Evolutionary conservation across 2,329 filamentous ascomycete genomes (phyloP).

Genomic region (Scleromitrula shiraiana): DNA sequence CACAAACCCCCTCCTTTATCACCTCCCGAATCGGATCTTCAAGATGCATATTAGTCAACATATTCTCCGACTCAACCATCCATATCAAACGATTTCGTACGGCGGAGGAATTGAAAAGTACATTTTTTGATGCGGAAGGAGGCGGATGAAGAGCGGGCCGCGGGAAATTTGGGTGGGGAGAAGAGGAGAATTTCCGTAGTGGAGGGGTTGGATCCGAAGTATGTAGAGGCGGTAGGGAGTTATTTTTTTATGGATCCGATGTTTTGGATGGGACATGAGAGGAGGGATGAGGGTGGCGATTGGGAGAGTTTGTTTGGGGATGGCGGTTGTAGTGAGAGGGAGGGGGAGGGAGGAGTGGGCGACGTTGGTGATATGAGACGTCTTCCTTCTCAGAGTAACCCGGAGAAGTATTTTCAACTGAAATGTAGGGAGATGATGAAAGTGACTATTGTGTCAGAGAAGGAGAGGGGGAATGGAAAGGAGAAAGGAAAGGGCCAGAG

Average conservation of each 20-base stretch:
- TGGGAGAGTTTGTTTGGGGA: slow-evolving; percentile 2
- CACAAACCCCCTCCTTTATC: slow-evolving; percentile 27
- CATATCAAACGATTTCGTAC: no score
- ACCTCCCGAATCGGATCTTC: not conserved
- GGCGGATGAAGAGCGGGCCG: no score
- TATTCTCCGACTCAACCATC: no score
- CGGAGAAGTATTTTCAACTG: slow-evolving; percentile 7
- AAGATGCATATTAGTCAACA: no score
- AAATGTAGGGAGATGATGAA: slow-evolving; percentile 12
- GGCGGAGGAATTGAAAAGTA: no score
- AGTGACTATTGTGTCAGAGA: no score
- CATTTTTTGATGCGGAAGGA: no score
- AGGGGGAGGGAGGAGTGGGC: no score
- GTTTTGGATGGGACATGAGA: slow-evolving; percentile 9
- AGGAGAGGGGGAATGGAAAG: no score
- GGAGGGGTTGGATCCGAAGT: slow-evolving; percentile 10
- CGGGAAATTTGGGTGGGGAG: no score
- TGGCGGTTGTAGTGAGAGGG: no score
- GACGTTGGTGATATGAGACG: not conserved
- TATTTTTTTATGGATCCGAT: slow-evolving; percentile 11
- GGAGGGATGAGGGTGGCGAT: slow-evolving; percentile 1
- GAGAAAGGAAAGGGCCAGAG: no score
- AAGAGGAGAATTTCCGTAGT: slow-evolving; percentile 9
- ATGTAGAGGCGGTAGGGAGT: slow-evolving; percentile 1
- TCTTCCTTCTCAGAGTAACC: slow-evolving; percentile 3